Percentiles rank a stretch among this genome's conserved stretches.
Conservation (phyloP, 345 rosid genomes). For the Chamaenerion angustifolium region DNA sequence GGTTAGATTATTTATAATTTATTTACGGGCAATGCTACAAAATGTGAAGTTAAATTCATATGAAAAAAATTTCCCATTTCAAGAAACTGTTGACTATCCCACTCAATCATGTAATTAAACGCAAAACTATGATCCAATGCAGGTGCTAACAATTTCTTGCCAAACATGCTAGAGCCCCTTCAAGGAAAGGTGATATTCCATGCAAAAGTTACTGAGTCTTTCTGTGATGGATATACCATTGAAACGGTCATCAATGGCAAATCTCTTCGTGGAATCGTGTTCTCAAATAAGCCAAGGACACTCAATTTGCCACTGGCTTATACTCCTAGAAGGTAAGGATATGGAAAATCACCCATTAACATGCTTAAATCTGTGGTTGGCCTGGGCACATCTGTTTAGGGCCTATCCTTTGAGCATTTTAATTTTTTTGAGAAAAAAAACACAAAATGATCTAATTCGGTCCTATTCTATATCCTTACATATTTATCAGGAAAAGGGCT, state of each 20-base stretch:
- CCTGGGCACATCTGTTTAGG: too few species aligned
- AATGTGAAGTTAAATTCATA: too few species aligned
- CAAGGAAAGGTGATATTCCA: constrained; percentile 73
- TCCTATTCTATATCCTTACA: neutral
- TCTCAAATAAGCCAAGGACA: constrained; percentile 47
- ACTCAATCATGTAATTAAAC: too few species aligned
- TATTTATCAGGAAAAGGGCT: constrained; percentile 36
- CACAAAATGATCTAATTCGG: too few species aligned
- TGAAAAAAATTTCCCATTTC: too few species aligned
- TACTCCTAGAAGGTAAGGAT: constrained; percentile 32
- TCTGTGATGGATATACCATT: constrained; percentile 59
- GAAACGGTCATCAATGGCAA: constrained; percentile 83
- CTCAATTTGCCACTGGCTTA: constrained; percentile 13
- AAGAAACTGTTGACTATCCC: too few species aligned
- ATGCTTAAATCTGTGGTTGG: too few species aligned
- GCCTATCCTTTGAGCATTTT: too few species aligned
- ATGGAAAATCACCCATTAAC: too few species aligned
- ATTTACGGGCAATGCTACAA: too few species aligned
- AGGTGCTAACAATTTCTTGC: constrained; percentile 39
- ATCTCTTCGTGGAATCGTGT: constrained; percentile 69
- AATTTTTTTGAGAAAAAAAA: neutral
- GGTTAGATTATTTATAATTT: constrained; percentile 20
- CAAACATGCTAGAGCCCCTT: constrained; percentile 21
- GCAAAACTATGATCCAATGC: constrained; percentile 11
- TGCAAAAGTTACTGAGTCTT: constrained; percentile 66